phyloP scores from a whole-genome alignment of 2,329 filamentous ascomycete species.

The Xylaria sp. region DNA sequence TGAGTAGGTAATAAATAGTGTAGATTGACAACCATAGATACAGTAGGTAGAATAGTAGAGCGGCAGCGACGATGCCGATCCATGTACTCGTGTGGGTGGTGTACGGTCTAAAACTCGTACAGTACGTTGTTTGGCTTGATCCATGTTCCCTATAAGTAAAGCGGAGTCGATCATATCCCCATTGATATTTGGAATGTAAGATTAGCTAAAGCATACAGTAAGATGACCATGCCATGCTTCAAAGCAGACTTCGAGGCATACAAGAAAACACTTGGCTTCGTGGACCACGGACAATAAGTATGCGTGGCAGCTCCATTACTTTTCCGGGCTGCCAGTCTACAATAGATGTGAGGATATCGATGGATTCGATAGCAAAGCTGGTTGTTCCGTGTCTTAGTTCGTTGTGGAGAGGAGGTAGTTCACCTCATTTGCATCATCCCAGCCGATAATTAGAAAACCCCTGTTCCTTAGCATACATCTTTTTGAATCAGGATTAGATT shows the following conservation, averaged over 20 bases:
- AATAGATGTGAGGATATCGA: not conserved
- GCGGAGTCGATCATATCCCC: not conserved
- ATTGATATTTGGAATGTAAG: conserved; percentile 23
- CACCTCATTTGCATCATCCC: not conserved
- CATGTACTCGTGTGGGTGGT: not conserved
- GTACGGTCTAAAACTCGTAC: not conserved
- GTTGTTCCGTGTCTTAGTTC: not conserved
- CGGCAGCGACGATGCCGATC: not conserved
- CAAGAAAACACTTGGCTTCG: not conserved
- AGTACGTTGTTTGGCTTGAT: not conserved
- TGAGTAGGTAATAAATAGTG: not conserved
- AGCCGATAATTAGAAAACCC: not conserved
- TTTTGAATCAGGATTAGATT: conserved; percentile 1
- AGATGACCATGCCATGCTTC: not conserved
- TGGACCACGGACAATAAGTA: not conserved
- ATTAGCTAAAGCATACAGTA: not conserved
- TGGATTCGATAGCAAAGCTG: not conserved
- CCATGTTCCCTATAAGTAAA: not conserved
- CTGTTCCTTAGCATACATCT: conserved; percentile 1
- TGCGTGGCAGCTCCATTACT: not conserved
- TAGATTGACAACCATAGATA: not conserved
- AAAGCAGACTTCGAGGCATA: not conserved
- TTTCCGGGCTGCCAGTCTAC: too few relatives aligned
- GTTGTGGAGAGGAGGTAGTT: too few relatives aligned
- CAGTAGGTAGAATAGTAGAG: not conserved